A percentile compares a stretch with the other conserved stretches of the same genome.
phyloP scores from a whole-genome alignment of 73 alveolate species.

The Paramecium sexaurelia region DNA sequence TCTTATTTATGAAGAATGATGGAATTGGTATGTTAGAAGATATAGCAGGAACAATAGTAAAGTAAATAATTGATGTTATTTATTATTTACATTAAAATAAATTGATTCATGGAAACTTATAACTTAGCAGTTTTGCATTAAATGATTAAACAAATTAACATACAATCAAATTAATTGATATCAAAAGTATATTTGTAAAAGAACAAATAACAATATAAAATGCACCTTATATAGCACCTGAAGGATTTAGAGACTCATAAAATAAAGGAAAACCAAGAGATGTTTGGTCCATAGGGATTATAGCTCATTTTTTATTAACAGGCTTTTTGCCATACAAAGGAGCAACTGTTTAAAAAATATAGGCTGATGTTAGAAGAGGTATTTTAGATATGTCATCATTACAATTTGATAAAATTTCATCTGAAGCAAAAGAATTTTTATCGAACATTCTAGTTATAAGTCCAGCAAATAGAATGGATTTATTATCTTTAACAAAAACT shows the following conservation, averaged over 20 bases:
- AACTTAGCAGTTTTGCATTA: not conserved
- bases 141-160: not conserved
- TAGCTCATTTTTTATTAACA: not conserved
- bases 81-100: not conserved
- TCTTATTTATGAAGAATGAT: not conserved
- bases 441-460: not conserved
- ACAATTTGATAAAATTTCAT: not conserved
- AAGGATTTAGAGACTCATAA: not conserved
- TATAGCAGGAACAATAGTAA: not conserved
- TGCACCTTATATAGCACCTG: not conserved
- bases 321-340: not conserved
- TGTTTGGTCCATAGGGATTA: constrained; percentile 9
- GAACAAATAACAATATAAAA: not conserved
- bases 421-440: not conserved
- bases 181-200: not conserved
- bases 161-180: not conserved
- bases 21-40: constrained; percentile 20
- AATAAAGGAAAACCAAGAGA: constrained; percentile 25
- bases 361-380: not conserved
- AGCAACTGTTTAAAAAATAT: not conserved
- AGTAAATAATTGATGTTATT: not conserved
- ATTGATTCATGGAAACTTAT: not conserved
- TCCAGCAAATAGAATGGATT: not conserved
- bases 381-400: not conserved
- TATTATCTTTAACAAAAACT: not conserved